Conservation (phyloP, 225 moss, liverwort and hornwort species). For the Physcomitrellopsis africana region DNA sequence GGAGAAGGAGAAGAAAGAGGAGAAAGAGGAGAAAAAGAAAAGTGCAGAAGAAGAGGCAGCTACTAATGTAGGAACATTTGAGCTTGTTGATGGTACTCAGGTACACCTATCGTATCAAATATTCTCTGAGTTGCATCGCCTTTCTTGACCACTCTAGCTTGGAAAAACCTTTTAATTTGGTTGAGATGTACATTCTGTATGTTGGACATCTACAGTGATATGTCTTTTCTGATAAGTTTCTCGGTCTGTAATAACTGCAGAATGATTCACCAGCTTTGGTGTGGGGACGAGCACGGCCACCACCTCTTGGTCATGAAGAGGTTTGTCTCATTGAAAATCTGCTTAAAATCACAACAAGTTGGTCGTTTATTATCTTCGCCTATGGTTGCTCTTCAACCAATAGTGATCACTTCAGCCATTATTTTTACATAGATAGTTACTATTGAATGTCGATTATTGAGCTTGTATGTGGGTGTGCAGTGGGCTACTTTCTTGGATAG, state of each 20-base stretch:
- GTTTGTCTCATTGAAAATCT: conserved; percentile 45
- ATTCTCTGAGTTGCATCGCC: neutral
- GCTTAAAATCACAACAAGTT: conserved; percentile 12
- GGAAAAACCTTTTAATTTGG: too few relatives aligned
- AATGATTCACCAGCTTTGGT: conserved; percentile 86
- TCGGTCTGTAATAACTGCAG: conserved; percentile 44
- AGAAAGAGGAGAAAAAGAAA: conserved; percentile 34
- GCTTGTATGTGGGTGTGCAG: conserved; percentile 46
- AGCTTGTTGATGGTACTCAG: conserved; percentile 99
- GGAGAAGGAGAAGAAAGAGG: conserved; percentile 25
- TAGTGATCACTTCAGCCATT: too few relatives aligned
- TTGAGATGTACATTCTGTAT: conserved; percentile 15
- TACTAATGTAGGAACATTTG: conserved; percentile 94
- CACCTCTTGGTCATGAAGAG: conserved; percentile 92
- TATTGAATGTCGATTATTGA: conserved; percentile 21
- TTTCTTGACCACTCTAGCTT: neutral
- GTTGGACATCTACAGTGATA: conserved; percentile 1
- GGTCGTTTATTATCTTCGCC: conserved; percentile 11
- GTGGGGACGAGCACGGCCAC: conserved; percentile 92
- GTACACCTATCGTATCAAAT: conserved; percentile 49
- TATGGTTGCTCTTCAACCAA: neutral
- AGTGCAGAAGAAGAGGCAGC: conserved; percentile 75
- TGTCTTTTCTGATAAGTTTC: conserved; percentile 20
- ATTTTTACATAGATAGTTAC: too few relatives aligned
- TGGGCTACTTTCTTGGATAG: conserved; percentile 82